These are phyloP conservation scores for Annulohypoxylon bovei DNA, from an alignment of 495 filamentous ascomycete species.

Conservation along the genomic window DNA sequence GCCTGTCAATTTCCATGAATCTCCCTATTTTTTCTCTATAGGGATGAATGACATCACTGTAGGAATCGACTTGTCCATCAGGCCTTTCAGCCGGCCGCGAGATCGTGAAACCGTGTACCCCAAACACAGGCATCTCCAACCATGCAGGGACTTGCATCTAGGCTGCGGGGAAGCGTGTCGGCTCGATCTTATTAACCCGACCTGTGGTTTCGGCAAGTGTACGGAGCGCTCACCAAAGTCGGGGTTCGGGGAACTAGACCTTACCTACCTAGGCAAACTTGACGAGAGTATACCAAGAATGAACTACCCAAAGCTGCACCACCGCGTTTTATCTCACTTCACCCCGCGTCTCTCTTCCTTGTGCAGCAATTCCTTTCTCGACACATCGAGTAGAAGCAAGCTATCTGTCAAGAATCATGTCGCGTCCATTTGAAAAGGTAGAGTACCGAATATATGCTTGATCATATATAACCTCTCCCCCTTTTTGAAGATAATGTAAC, in stretches of 20 bases:
- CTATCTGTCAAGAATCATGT: slow-evolving; percentile 27
- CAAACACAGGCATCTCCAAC: slow-evolving; percentile 17
- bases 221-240: slow-evolving; percentile 8
- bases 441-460: not conserved
- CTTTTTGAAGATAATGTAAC: not conserved
- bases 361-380: not conserved
- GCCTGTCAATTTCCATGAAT: not conserved
- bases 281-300: slow-evolving; percentile 9
- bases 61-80: not conserved
- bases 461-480: not conserved
- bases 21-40: not conserved
- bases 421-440: slow-evolving; percentile 37
- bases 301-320: not conserved
- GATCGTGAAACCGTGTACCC: not conserved
- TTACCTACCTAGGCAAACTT: not conserved
- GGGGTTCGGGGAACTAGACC: slow-evolving; percentile 23
- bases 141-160: slow-evolving; percentile 26
- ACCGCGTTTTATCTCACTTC: slow-evolving; percentile 1
- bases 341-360: slow-evolving; percentile 14
- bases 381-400: not conserved
- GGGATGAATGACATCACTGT: slow-evolving; percentile 20
- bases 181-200: slow-evolving; percentile 35
- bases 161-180: slow-evolving; percentile 39
- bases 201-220: slow-evolving; percentile 36
- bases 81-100: slow-evolving; percentile 26